These are phyloP conservation scores for Hortaea sp. DNA, from an alignment of 2,329 filamentous ascomycete genomes.

Conservation along the genomic window DNA sequence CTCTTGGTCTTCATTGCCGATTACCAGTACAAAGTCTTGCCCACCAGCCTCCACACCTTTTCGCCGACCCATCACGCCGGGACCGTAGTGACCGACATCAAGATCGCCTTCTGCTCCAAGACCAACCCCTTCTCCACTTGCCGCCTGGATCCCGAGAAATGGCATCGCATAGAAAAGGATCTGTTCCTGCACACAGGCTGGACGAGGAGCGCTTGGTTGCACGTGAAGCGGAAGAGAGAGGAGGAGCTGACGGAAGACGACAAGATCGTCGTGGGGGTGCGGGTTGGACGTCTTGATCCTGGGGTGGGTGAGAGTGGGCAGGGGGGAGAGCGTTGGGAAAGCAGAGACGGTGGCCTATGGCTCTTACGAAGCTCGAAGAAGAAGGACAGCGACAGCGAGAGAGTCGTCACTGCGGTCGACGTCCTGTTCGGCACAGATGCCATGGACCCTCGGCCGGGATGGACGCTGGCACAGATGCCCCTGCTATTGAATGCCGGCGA, in stretches of 20 bases:
- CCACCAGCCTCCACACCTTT: constrained; percentile 74
- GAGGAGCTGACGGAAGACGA: constrained; percentile 67
- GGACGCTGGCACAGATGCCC: constrained; percentile 67
- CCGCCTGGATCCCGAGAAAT: constrained; percentile 59
- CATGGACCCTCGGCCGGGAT: constrained; percentile 77
- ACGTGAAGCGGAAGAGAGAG: constrained; percentile 75
- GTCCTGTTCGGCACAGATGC: constrained; percentile 85
- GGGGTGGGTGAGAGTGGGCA: constrained; percentile 45
- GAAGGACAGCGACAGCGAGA: constrained; percentile 63
- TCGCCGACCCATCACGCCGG: constrained; percentile 79
- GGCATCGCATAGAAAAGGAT: constrained; percentile 84
- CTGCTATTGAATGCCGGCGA: constrained; percentile 58
- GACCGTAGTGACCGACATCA: constrained; percentile 76
- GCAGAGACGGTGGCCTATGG: constrained; percentile 69
- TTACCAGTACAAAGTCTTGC: constrained; percentile 77
- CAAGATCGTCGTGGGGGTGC: constrained; percentile 69
- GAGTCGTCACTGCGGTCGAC: constrained; percentile 70
- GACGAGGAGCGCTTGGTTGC: constrained; percentile 68
- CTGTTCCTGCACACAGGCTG: constrained; percentile 68
- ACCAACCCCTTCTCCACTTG: constrained; percentile 45
- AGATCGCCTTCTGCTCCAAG: constrained; percentile 63
- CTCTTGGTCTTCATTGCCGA: constrained; percentile 74
- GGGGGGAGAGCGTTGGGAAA: constrained; percentile 63
- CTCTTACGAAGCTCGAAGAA: constrained; percentile 63
- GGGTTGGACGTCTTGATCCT: constrained; percentile 64